phyloP scores from a whole-genome alignment of 202 grass and related monocot species.

The Musa balbisiana region DNA sequence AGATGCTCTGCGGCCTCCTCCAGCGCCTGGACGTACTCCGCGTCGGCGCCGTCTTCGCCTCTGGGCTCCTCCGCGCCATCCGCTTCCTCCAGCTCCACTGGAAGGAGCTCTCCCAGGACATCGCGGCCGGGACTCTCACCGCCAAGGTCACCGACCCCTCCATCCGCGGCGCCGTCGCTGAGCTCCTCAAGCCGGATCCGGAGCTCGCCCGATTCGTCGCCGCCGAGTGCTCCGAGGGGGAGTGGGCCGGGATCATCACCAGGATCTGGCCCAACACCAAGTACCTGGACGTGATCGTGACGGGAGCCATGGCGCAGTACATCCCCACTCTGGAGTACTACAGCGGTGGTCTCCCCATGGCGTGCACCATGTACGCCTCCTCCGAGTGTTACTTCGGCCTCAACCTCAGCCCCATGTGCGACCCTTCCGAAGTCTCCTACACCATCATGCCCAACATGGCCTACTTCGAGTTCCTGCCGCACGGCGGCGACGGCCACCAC shows the following conservation, averaged over 20 bases:
- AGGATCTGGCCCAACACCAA: constrained; percentile 87
- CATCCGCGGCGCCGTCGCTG: constrained; percentile 57
- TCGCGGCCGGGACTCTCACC: constrained; percentile 45
- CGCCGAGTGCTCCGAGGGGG: constrained; percentile 50
- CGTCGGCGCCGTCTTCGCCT: constrained; percentile 89
- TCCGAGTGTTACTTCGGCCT: constrained; percentile 83
- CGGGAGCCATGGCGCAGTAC: constrained; percentile 95
- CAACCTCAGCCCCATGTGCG: constrained; percentile 51
- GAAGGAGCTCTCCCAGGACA: constrained; percentile 68
- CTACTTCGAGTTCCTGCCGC: constrained; percentile 63
- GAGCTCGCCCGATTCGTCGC: constrained; percentile 54
- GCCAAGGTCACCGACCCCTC: constrained; percentile 54
- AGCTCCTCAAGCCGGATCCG: constrained; percentile 45
- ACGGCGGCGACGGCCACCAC: constrained; percentile 7
- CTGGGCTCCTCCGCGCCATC: constrained; percentile 86
- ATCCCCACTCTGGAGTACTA: constrained; percentile 86
- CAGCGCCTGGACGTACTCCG: constrained; percentile 81
- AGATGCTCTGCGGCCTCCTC: constrained; percentile 90
- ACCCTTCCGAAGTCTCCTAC: constrained; percentile 41
- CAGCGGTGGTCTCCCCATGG: constrained; percentile 88
- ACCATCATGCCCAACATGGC: constrained; percentile 79
- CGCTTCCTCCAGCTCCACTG: constrained; percentile 96
- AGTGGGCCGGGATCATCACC: constrained; percentile 79
- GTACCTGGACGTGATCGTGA: constrained; percentile 95
- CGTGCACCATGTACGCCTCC: constrained; percentile 94